Evolutionary conservation across 805 yeast species (phyloP).

Genomic region (Clavispora vitiphila): DNA sequence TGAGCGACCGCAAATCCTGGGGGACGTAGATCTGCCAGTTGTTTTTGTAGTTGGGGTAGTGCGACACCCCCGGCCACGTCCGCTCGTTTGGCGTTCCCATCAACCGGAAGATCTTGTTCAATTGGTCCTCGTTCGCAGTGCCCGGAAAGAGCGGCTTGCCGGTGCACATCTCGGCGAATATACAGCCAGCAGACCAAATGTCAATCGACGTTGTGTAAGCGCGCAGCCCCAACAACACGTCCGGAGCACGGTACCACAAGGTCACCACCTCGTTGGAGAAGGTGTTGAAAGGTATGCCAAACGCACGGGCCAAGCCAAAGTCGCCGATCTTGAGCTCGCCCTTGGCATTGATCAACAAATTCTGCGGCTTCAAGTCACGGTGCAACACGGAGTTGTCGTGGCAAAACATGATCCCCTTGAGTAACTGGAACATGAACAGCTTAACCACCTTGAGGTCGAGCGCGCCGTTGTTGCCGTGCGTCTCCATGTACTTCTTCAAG

Average conservation of each 20-base stretch:
- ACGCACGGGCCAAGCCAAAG: slow-evolving; percentile 95
- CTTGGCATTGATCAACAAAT: slow-evolving; percentile 77
- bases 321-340: slow-evolving; percentile 94
- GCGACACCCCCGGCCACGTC: slow-evolving; percentile 96
- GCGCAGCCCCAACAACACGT: slow-evolving; percentile 88
- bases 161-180: slow-evolving; percentile 97
- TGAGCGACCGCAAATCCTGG: slow-evolving; percentile 70
- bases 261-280: slow-evolving; percentile 97
- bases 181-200: slow-evolving; percentile 98
- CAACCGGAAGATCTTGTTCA: slow-evolving; percentile 82
- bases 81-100: slow-evolving; percentile 96
- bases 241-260: slow-evolving; percentile 97
- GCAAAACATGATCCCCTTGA: slow-evolving; percentile 84
- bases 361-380: slow-evolving; percentile 91
- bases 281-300: slow-evolving; percentile 96
- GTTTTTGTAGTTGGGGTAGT: slow-evolving; percentile 78
- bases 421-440: slow-evolving; percentile 89
- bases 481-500: slow-evolving; percentile 90
- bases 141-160: slow-evolving; percentile 97
- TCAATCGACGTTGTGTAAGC: slow-evolving; percentile 96
- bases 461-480: slow-evolving; percentile 71
- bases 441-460: slow-evolving; percentile 70
- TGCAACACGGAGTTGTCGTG: slow-evolving; percentile 82
- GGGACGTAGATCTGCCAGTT: slow-evolving; percentile 84
- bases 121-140: slow-evolving; percentile 91